A percentile compares a stretch with the other conserved stretches of the same genome.
These are phyloP conservation scores for Peronospora farinosa DNA, from an alignment of 352 stramenopile genomes.

Conservation along the genomic window DNA sequence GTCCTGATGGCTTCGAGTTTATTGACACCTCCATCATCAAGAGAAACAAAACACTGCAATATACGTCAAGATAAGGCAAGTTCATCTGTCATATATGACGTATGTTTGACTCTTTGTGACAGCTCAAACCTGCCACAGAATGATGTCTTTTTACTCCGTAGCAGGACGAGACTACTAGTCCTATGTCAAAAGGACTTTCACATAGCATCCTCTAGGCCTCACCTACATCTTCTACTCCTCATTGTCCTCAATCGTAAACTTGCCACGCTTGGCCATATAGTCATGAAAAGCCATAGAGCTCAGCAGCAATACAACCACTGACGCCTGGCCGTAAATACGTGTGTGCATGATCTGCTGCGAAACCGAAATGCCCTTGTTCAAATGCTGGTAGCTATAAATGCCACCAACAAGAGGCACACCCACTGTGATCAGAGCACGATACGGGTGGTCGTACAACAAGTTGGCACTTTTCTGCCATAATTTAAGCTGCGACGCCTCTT, in stretches of 20 bases:
- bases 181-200: neutral
- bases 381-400: slow-evolving; percentile 65
- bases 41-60: no score
- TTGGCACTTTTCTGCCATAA: slow-evolving; percentile 61
- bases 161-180: no score
- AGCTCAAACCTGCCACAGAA: neutral
- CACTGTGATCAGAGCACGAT: slow-evolving; percentile 44
- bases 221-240: slow-evolving; percentile 10
- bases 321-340: slow-evolving; percentile 72
- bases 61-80: no score
- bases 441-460: slow-evolving; percentile 79
- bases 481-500: slow-evolving; percentile 37
- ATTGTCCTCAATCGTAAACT: slow-evolving; percentile 46
- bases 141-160: neutral
- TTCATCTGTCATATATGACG: no score
- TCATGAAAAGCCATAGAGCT: slow-evolving; percentile 82
- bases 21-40: no score
- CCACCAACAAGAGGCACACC: slow-evolving; percentile 58
- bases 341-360: slow-evolving; percentile 87
- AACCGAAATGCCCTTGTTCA: slow-evolving; percentile 59
- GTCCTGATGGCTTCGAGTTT: no score
- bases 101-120: no score
- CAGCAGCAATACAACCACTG: slow-evolving; percentile 63
- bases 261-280: slow-evolving; percentile 68
- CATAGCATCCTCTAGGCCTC: neutral